Evolutionary conservation across 1,139 yeast genomes (phyloP), one percentile per base, ranked within the genome.

Genomic region (Candida glucosophila): DNA sequence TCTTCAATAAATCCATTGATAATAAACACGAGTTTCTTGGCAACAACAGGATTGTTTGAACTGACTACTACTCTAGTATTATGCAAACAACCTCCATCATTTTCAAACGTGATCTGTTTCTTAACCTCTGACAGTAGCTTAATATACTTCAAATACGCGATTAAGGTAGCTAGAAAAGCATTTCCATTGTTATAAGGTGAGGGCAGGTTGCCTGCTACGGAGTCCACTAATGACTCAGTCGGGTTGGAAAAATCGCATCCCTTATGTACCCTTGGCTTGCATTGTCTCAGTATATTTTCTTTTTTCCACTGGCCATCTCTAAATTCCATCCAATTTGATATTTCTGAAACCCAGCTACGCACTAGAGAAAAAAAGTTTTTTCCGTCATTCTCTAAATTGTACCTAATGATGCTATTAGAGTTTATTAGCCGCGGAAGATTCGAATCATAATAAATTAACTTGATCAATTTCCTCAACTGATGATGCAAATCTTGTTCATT

Each of bases 1-100:
- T 47, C 47, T 1, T 68, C 63, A 6, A 68, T 46, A 19, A 73
- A 37, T 0, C 73, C 79, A 30, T 72, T 62, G 10, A 74, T 37
- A 6, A 74, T 67, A 31, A 72, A 73, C 1, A 73, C 51, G 30
- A 74, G 49, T 40, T 72, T 73, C 37, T 73, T 74, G 1, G 80
- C 78, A 6, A 73, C 77, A 15, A 67, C 67, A 13, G 76, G 73
- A 37, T 73, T 74, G 5, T 75, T 71, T 0, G 80, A 73, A 68
- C 72, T 61, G 4, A 73, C 55, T 3, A 73, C 74, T 1, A 73
- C 55, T 28, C 79, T 54, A 4, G 70, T 55, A 3, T 60, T 43
- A 25, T 62, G 67, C 17, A 52, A 49, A 2, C 39, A 29, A 12
- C 36, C 30, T 9, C 22, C 30, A 22, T 16, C 25, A 5, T 35